Percentiles rank a stretch among this genome's conserved stretches.
Evolutionary conservation across 176 grass and related monocot species (phyloP).

Genomic region (barley (Hordeum vulgare)): MorexV3_pseudomolecules_assembly NC_058522.1:324359873-324360372

Average conservation of each 20-base stretch:
- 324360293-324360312: neutral
- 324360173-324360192: neutral
- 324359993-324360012: neutral
- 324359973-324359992: neutral
- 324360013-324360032: neutral
- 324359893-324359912: neutral
- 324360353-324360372: neutral
- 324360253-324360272: neutral
- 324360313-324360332: neutral
- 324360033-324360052: conserved; percentile 3
- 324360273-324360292: neutral
- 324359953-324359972: neutral
- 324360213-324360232: neutral
- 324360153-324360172: neutral
- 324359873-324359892: neutral
- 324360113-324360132: neutral
- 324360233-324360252: neutral
- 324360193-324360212: neutral
- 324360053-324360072: neutral
- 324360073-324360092: neutral
- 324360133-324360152: neutral
- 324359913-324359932: neutral
- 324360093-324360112: neutral
- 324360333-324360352: conserved; percentile 7
- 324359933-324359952: neutral